Percentiles rank a stretch among this genome's conserved stretches.
These are phyloP conservation scores for Trichoderma citrinoviride DNA, from an alignment of 2,329 filamentous ascomycete genomes.

Conservation along the genomic window DNA sequence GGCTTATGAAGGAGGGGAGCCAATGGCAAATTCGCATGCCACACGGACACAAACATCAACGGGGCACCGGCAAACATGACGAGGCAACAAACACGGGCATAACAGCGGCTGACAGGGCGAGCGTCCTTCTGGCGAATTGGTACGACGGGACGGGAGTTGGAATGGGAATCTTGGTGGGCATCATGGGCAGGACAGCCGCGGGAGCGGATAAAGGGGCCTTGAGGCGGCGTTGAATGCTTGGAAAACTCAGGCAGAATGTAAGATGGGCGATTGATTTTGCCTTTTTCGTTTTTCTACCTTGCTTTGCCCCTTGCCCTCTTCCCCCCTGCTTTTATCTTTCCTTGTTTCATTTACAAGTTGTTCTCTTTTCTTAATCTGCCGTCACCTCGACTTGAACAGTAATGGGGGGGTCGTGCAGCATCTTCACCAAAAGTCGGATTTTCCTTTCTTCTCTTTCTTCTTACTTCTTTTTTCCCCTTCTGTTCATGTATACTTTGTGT, in stretches of 20 bases:
- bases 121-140: neutral
- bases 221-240: slow-evolving; percentile 11
- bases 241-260: neutral
- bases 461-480: neutral
- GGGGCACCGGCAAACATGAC: neutral
- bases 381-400: neutral
- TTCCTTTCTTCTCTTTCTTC: neutral
- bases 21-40: neutral
- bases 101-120: neutral
- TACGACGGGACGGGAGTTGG: slow-evolving; percentile 3
- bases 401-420: neutral
- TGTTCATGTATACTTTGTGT: neutral
- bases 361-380: neutral
- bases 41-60: slow-evolving; percentile 12
- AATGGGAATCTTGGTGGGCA: slow-evolving; percentile 2
- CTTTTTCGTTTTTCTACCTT: neutral
- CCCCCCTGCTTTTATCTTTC: neutral
- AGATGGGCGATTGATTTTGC: neutral
- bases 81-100: neutral
- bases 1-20: neutral
- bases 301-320: neutral
- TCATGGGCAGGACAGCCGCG: neutral
- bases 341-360: neutral
- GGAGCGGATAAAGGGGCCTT: slow-evolving; percentile 2
- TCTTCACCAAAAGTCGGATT: neutral